Conservation (phyloP, 805 yeast genomes). For the Pichia manshurica region DNA sequence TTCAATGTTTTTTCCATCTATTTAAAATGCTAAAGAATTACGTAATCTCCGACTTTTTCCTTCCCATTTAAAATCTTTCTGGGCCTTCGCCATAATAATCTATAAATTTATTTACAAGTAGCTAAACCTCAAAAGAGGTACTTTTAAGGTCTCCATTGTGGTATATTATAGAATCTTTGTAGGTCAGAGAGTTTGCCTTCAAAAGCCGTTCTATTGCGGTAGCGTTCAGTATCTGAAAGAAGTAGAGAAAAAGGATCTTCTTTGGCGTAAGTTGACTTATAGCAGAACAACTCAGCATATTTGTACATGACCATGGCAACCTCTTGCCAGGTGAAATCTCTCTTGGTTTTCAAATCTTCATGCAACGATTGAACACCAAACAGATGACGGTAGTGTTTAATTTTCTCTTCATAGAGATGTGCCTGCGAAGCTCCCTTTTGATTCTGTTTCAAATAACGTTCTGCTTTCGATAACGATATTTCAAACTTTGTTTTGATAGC, state of each 20-base stretch:
- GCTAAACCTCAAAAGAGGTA: not conserved
- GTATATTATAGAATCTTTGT: slow-evolving; percentile 12
- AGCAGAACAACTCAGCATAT: slow-evolving; percentile 22
- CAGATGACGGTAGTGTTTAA: slow-evolving; percentile 14
- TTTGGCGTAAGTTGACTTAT: slow-evolving; percentile 19
- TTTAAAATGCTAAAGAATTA: not conserved
- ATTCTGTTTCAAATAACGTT: slow-evolving; percentile 13
- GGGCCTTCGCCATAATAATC: no score
- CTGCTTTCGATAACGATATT: slow-evolving; percentile 21
- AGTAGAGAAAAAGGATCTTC: slow-evolving; percentile 3
- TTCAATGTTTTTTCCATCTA: not conserved
- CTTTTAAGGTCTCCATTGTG: slow-evolving; percentile 3
- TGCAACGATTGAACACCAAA: slow-evolving; percentile 20
- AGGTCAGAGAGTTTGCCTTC: not conserved
- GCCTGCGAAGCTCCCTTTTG: not conserved
- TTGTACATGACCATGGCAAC: slow-evolving; percentile 18
- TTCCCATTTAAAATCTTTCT: no score
- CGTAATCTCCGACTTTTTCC: no score
- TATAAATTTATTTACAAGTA: not conserved
- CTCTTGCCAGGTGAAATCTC: slow-evolving; percentile 16
- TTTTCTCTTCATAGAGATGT: slow-evolving; percentile 5
- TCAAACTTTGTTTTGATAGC: slow-evolving; percentile 19
- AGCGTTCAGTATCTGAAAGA: slow-evolving; percentile 1
- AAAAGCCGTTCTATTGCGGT: slow-evolving; percentile 3
- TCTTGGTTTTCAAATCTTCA: slow-evolving; percentile 6